A percentile compares a stretch with the other conserved stretches of the same genome.
Evolutionary conservation across 2,329 filamentous ascomycete genomes (phyloP).

Genomic region (Aspergillus brasiliensis): DNA sequence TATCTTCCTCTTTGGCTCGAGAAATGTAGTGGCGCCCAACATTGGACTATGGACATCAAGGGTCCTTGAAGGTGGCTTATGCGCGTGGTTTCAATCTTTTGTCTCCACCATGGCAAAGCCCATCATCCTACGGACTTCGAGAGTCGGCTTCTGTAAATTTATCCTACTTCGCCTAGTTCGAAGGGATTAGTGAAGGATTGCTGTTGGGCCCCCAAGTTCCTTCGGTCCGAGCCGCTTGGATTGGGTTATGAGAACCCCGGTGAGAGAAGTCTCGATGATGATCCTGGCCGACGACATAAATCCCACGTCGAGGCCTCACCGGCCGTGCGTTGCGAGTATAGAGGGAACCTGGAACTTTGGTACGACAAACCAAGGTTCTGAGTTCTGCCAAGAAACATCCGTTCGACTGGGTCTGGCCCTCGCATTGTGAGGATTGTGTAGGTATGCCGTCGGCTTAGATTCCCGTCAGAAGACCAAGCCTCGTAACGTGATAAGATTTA

Average conservation of each 20-base stretch:
- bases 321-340: not conserved
- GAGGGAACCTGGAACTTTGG: not conserved
- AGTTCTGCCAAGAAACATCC: not conserved
- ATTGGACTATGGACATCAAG: too few species aligned
- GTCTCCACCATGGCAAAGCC: too few species aligned
- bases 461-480: not conserved
- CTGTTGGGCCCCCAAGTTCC: not conserved
- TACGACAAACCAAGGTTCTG: not conserved
- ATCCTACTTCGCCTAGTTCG: too few species aligned
- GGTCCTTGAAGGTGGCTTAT: too few species aligned
- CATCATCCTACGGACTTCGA: too few species aligned
- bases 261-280: not conserved
- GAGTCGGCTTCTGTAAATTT: too few species aligned
- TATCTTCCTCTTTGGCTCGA: too few species aligned
- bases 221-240: not conserved
- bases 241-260: not conserved
- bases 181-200: too few species aligned
- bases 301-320: not conserved
- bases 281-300: not conserved
- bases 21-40: too few species aligned
- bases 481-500: not conserved
- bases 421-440: not conserved
- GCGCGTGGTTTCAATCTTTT: too few species aligned
- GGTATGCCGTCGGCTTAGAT: not conserved
- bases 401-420: not conserved